These are phyloP conservation scores for Hammondia hammondi DNA, from an alignment of 169 alveolate species.

Conservation along the genomic window DNA sequence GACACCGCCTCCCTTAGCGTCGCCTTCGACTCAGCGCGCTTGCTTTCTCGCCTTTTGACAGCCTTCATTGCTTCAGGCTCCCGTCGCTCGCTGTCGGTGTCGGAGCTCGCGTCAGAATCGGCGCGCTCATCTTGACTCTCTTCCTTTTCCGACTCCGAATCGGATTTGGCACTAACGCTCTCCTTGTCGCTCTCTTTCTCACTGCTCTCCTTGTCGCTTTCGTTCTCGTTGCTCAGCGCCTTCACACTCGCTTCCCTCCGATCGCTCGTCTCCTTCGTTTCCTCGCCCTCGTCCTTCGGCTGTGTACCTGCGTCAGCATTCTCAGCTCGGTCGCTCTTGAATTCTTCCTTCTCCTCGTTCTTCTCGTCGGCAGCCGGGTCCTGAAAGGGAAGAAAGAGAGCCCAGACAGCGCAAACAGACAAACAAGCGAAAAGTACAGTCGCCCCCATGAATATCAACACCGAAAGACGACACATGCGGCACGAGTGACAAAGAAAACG, in stretches of 20 bases:
- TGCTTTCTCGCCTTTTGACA: no score
- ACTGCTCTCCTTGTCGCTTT: background rate
- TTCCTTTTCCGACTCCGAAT: background rate
- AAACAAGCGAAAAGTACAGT: no score
- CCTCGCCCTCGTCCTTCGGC: background rate
- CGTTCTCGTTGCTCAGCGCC: background rate
- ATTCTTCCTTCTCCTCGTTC: background rate
- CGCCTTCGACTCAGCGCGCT: background rate
- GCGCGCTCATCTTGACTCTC: background rate
- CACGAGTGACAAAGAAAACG: no score
- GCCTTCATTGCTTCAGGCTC: no score
- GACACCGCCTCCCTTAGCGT: background rate
- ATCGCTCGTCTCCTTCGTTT: background rate
- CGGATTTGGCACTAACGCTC: background rate
- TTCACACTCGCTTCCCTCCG: background rate
- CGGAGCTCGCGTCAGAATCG: background rate
- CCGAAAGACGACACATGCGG: no score
- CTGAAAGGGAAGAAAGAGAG: background rate
- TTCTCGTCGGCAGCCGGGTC: background rate
- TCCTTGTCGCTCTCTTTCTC: background rate
- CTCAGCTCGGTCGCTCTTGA: background rate
- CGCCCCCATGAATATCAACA: no score
- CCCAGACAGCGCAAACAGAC: background rate
- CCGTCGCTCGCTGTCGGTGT: no score
- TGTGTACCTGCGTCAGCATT: background rate